These are phyloP conservation scores for Lasiodiplodia hormozganensis DNA, from an alignment of 2,329 filamentous ascomycete species.

Conservation along the genomic window DNA sequence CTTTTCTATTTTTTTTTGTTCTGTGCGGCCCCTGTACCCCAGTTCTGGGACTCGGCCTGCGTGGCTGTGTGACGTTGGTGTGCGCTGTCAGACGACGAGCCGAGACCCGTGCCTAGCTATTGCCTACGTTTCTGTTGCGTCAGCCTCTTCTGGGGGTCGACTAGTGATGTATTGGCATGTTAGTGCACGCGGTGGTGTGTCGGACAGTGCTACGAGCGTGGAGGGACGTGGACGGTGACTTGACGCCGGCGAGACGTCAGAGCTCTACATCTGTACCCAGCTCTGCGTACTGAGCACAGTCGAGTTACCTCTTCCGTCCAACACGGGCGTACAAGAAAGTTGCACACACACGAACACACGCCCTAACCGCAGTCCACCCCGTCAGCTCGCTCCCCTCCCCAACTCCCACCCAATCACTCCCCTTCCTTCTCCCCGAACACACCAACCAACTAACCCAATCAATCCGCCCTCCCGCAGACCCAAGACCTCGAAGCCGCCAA, in stretches of 20 bases:
- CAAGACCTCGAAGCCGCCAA: conserved; percentile 38
- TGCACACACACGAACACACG: neutral
- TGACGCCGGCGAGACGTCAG: neutral
- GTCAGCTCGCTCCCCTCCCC: neutral
- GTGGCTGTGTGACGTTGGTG: neutral
- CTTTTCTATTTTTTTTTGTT: neutral
- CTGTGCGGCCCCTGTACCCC: neutral
- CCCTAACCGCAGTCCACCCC: neutral
- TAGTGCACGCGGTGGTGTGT: neutral
- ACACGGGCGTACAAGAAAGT: neutral
- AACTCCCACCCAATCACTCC: neutral
- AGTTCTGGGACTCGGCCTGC: neutral
- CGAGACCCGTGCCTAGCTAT: neutral
- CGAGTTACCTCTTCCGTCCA: neutral
- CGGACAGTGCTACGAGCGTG: neutral
- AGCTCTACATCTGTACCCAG: neutral
- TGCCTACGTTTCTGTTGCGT: neutral
- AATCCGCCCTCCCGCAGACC: neutral
- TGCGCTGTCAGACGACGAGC: neutral
- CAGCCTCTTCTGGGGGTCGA: neutral
- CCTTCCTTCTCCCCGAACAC: neutral
- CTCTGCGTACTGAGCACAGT: neutral
- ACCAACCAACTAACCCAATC: neutral
- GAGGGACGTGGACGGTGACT: neutral
- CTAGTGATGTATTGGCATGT: neutral